Evolutionary conservation across 768 basidiomycete species (phyloP).

Genomic region (Russula brevipes): DNA sequence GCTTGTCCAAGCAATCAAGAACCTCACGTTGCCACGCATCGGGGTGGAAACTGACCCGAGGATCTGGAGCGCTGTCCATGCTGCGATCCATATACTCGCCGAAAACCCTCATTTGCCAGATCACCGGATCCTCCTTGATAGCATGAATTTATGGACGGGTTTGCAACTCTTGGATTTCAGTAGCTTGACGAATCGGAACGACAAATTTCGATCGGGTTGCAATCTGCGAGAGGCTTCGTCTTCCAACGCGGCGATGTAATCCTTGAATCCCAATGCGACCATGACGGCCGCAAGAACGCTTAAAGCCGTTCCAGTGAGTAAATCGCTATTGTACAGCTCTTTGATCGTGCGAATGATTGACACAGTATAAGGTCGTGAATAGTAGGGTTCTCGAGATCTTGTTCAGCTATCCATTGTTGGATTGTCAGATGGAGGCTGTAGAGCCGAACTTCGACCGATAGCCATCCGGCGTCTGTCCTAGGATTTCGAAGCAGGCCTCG

Average conservation of each 20-base stretch:
- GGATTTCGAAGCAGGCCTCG: slow-evolving; percentile 43
- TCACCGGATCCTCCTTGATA: slow-evolving; percentile 50
- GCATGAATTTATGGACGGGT: slow-evolving; percentile 48
- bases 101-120: slow-evolving; percentile 66
- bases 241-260: slow-evolving; percentile 33
- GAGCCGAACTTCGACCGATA: slow-evolving; percentile 48
- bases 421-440: slow-evolving; percentile 51
- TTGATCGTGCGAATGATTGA: slow-evolving; percentile 46
- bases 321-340: slow-evolving; percentile 37
- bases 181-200: slow-evolving; percentile 55
- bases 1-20: slow-evolving; percentile 54
- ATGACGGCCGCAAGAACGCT: slow-evolving; percentile 40
- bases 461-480: slow-evolving; percentile 38
- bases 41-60: slow-evolving; percentile 56
- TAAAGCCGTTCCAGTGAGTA: slow-evolving; percentile 35
- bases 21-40: slow-evolving; percentile 70
- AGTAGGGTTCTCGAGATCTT: slow-evolving; percentile 33
- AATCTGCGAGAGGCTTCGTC: slow-evolving; percentile 23
- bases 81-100: slow-evolving; percentile 69
- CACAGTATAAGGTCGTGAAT: slow-evolving; percentile 45
- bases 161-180: slow-evolving; percentile 41
- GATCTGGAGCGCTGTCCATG: slow-evolving; percentile 57
- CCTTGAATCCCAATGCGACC: slow-evolving; percentile 43
- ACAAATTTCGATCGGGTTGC: slow-evolving; percentile 30
- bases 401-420: slow-evolving; percentile 47